phyloP scores from a whole-genome alignment of 371 early-diverging fungal genomes.

The Rhizopus microsporus region DNA sequence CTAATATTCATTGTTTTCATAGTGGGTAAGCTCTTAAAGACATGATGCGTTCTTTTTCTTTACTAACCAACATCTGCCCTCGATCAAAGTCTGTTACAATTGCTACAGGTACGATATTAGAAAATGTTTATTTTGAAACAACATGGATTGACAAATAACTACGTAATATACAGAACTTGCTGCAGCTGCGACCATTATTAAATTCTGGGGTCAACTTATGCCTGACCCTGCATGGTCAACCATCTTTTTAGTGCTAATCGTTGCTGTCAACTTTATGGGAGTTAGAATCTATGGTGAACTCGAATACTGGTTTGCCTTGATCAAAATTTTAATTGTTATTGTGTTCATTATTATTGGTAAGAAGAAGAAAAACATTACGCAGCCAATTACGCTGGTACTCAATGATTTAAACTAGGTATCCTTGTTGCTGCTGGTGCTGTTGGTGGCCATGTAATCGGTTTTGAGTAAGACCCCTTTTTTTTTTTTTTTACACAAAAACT shows the following conservation, averaged over 20 bases:
- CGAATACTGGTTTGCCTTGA: constrained; percentile 76
- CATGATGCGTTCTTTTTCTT: neutral
- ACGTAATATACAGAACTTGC: constrained; percentile 60
- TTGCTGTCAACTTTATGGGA: constrained; percentile 59
- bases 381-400: neutral
- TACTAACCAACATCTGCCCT: neutral
- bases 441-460: constrained; percentile 61
- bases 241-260: constrained; percentile 56
- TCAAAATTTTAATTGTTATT: constrained; percentile 70
- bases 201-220: constrained; percentile 69
- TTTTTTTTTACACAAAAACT: neutral
- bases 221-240: constrained; percentile 64
- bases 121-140: neutral
- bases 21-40: constrained; percentile 37
- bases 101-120: constrained; percentile 28
- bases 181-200: constrained; percentile 78
- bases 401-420: constrained; percentile 46
- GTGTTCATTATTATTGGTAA: constrained; percentile 72
- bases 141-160: constrained; percentile 1
- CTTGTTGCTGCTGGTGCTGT: constrained; percentile 67
- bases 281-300: constrained; percentile 72
- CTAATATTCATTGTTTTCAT: neutral
- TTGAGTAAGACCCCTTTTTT: constrained; percentile 18
- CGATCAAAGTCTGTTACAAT: constrained; percentile 34
- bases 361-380: neutral